Evolutionary conservation across 2,329 filamentous ascomycete species (phyloP).

Genomic region (Onygena corvina): DNA sequence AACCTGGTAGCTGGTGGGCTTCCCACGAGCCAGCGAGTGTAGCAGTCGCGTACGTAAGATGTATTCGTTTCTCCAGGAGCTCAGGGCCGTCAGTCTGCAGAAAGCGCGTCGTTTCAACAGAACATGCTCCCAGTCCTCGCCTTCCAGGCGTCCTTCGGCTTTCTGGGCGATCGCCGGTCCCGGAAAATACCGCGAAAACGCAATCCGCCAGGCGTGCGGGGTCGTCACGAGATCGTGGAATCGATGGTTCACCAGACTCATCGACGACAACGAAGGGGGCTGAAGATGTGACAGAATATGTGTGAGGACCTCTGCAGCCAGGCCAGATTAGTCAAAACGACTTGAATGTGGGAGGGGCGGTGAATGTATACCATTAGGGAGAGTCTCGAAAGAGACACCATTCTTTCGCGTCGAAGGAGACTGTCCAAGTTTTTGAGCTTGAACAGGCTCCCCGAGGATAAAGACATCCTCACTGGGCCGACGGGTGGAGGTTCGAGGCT

Average conservation of each 20-base stretch:
- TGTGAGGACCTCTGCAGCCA: constrained; percentile 65
- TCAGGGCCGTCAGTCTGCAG: constrained; percentile 63
- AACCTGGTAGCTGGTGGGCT: constrained; percentile 48
- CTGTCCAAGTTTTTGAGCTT: neutral
- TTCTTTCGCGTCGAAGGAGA: constrained; percentile 15
- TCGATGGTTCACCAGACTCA: constrained; percentile 74
- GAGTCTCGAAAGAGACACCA: constrained; percentile 42
- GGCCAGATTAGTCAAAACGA: constrained; percentile 5
- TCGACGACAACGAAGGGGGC: constrained; percentile 66
- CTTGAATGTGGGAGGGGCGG: constrained; percentile 8
- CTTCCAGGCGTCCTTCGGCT: constrained; percentile 32
- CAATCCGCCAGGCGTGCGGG: constrained; percentile 85
- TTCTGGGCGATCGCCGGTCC: constrained; percentile 50
- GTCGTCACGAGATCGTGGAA: constrained; percentile 81
- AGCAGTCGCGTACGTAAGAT: constrained; percentile 74
- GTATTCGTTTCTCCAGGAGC: constrained; percentile 96
- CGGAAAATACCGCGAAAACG: constrained; percentile 82
- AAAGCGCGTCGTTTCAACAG: constrained; percentile 68
- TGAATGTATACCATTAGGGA: constrained; percentile 63
- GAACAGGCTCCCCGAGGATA: constrained; percentile 14
- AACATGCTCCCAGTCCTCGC: constrained; percentile 43
- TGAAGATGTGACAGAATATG: constrained; percentile 84
- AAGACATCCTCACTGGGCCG: constrained; percentile 47
- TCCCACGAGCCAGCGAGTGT: constrained; percentile 68
- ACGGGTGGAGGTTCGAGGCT: constrained; percentile 36